Evolutionary conservation across 1,139 yeast species (phyloP).

Genomic region (Debaryomyces sp.): DNA sequence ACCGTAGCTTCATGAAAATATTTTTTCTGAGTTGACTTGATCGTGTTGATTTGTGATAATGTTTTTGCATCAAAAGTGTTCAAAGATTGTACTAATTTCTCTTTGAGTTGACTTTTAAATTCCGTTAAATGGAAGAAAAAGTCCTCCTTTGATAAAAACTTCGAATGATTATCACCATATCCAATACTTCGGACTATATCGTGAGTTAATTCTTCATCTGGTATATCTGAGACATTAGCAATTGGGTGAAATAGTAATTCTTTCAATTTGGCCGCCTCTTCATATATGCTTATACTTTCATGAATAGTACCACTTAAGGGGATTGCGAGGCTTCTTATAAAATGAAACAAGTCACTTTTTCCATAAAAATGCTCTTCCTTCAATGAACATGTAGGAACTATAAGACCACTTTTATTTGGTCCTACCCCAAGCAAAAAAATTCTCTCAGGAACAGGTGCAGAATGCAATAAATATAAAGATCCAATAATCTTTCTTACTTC

Average conservation of each 20-base stretch:
- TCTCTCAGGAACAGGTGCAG: constrained; percentile 18
- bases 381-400: constrained; percentile 9
- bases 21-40: constrained; percentile 5
- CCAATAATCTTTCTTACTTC: constrained; percentile 15
- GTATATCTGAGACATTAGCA: neutral
- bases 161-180: neutral
- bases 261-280: neutral
- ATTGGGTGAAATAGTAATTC: neutral
- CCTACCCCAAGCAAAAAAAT: constrained; percentile 19
- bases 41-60: constrained; percentile 2
- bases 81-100: constrained; percentile 15
- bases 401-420: constrained; percentile 6
- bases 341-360: constrained; percentile 6
- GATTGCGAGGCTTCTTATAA: neutral
- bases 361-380: neutral
- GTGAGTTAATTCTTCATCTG: constrained; percentile 4
- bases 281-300: neutral
- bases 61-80: constrained; percentile 16
- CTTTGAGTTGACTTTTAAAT: constrained; percentile 7
- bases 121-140: constrained; percentile 13
- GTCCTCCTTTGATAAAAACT: constrained; percentile 8
- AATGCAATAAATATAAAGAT: constrained; percentile 13
- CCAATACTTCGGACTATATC: constrained; percentile 9
- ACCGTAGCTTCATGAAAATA: constrained; percentile 26
- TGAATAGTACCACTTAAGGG: neutral